Percentiles rank a stretch among this genome's conserved stretches.
phyloP scores from a whole-genome alignment of 2,329 filamentous ascomycete species.

The Colletotrichum sp. region DNA sequence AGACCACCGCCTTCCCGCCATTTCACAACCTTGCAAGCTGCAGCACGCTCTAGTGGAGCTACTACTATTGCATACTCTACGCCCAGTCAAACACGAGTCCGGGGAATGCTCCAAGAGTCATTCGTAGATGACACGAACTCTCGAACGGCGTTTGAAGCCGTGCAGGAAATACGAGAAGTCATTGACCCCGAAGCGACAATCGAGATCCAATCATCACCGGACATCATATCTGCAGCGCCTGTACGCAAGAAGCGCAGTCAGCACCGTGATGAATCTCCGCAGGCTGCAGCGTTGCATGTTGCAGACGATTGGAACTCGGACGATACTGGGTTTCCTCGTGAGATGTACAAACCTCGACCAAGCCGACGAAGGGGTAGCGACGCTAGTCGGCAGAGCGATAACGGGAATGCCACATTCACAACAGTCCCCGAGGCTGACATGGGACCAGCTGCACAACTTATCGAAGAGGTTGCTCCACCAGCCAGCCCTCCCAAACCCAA shows the following conservation, averaged over 20 bases:
- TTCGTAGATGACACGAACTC: neutral
- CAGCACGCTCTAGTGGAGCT: slow-evolving; percentile 30
- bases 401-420: neutral
- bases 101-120: neutral
- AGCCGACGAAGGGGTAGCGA: slow-evolving; percentile 20
- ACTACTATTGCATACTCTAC: slow-evolving; percentile 40
- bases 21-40: slow-evolving; percentile 2
- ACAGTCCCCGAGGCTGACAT: neutral
- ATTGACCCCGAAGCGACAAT: neutral
- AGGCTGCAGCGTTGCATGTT: neutral
- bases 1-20: neutral
- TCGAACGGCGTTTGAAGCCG: neutral
- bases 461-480: neutral
- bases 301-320: slow-evolving; percentile 21
- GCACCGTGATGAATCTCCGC: neutral
- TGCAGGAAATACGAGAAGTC: neutral
- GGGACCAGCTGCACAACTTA: neutral
- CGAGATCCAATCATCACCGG: slow-evolving; percentile 23
- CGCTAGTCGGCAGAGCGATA: slow-evolving; percentile 10
- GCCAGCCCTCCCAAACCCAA: neutral
- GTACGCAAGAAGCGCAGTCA: slow-evolving; percentile 10
- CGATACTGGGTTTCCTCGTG: neutral
- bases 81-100: slow-evolving; percentile 30
- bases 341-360: slow-evolving; percentile 3
- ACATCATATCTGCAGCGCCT: slow-evolving; percentile 22